Evolutionary conservation across 192 early-diverging fungal species (phyloP), one percentile per base, ranked within the genome.

Genomic region (Coemansia sp.): DNA sequence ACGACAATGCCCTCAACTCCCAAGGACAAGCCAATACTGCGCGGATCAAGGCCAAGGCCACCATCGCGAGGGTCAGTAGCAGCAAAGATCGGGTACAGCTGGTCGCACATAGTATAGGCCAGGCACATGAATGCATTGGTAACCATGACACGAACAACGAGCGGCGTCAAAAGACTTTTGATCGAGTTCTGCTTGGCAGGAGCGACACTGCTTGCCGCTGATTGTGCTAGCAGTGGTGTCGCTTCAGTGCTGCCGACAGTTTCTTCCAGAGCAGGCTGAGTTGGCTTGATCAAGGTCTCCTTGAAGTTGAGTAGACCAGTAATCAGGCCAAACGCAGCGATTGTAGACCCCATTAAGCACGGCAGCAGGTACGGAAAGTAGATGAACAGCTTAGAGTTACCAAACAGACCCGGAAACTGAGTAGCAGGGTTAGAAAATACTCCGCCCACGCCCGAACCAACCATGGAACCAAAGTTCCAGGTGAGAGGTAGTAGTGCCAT

Each of bases 301-400:
- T 90, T 80, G n/a, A 93, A 69, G 41, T 81, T 87, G 64, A 90
- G 81, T 27, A 82, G 84, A 1, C 88, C 92, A 29, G 92, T 68
- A 4, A 89, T 66, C 43, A 91, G 86, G 0, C 91, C 90, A 49
- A 88, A 65, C 3, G 88, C 20, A 13, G 87, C 86, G 6, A 92
- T 76, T 20, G 81, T 55, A 2, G 89, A 79, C 15, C 89, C 87
- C 5, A 92, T 75, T 31, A 90, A 65, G 65, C 93, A 97, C 8
- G 95, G 95, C 7, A 97, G 87, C 53, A 93, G 87, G 67, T 95
- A 97, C 1, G 94, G 94, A 66, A 88, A 91, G 0, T 76, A 44
- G 34, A 62, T 76, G 20, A 95, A 87, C 55, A 95, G 86, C n/a
- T 57, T 38, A 58, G 70, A 75, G 47, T 86, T 27, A 0, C 88